Evolutionary conservation across 2,329 filamentous ascomycete species (phyloP).

Genomic region (Leptographium radiaticola): DNA sequence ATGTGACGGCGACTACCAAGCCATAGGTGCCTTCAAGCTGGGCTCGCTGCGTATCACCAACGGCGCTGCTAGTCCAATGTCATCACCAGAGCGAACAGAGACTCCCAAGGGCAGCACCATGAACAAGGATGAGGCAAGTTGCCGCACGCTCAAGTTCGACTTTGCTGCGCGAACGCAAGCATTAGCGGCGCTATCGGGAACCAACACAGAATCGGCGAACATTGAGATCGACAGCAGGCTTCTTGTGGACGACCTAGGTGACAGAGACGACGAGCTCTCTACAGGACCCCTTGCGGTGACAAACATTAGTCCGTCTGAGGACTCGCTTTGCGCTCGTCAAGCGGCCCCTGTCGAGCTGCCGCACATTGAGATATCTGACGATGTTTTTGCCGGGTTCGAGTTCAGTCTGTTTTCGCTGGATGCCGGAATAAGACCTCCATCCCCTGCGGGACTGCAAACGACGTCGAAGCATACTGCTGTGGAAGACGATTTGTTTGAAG

Average conservation of each 20-base stretch:
- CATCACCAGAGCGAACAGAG: constrained; percentile 4
- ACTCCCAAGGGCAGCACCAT: background rate
- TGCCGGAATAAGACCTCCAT: constrained; percentile 14
- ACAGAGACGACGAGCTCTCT: background rate
- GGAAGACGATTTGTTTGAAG: constrained; percentile 36
- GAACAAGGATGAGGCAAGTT: background rate
- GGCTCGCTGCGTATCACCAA: constrained; percentile 51
- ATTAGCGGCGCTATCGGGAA: constrained; percentile 4
- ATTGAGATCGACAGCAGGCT: background rate
- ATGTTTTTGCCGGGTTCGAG: constrained; percentile 16
- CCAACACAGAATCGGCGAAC: background rate
- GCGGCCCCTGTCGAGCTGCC: background rate
- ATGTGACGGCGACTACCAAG: constrained; percentile 42
- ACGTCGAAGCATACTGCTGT: constrained; percentile 35
- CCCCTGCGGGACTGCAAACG: constrained; percentile 20
- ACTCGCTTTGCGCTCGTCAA: background rate
- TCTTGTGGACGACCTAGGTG: background rate
- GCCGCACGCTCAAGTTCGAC: background rate
- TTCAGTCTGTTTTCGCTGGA: constrained; percentile 24
- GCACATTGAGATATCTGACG: constrained; percentile 4
- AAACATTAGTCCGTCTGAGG: background rate
- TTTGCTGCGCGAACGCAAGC: constrained; percentile 2
- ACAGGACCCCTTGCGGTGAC: background rate
- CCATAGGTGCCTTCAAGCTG: constrained; percentile 48
- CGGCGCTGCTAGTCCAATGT: constrained; percentile 37